Base-by-base conservation (phyloP, 371 early-diverging fungal genomes). In the Syncephalastrum racemosum region DNA sequence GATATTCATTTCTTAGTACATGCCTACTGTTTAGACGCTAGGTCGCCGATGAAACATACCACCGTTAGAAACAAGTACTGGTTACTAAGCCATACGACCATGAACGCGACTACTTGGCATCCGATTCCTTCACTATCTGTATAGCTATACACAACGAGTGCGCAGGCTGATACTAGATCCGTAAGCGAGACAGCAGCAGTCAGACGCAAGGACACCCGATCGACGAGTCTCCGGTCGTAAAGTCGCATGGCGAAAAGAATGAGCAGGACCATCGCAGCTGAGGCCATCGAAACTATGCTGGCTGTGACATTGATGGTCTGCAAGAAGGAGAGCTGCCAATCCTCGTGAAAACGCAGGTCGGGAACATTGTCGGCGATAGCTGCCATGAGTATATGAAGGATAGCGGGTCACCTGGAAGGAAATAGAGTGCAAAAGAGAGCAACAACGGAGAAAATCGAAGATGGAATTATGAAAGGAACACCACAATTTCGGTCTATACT, bases 41-140 rank as follows among this genome's bases (percentile, higher is more conserved):
- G n/a, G 40, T 22, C 15, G 13, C 16, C 12, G 31, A 7, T 13
- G 22, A 20, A 15, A 14, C 58, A 50, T 58, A 58, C 58, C 39
- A 55, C 54, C 22, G 66, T 54, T 13, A 66, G 42, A 19, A 66
- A 66, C 7, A 66, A 16, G 25, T 61, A 66, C 14, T 61, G 59
- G 23, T 66, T 66, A 1, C 54, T 61, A 10, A 66, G 36, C 62
- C 62, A 60, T 18, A 66, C 57, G 51, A 65, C 53, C n/a, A 66
- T 46, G 22, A 56, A 66, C 2, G 64, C 51, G 1, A 53, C 51
- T 36, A 59, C 23, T 16, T 46, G 23, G 31, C 64, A 64, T 1
- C 43, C 53, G 25, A 52, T 36, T 19, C 53, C 56, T 12, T 20
- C 50, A 15, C 27, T 45, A 4, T 25, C 36, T 13, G 31, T 25